phyloP scores from a whole-genome alignment of 306 rosid species.

The Sicyos edulis region DNA sequence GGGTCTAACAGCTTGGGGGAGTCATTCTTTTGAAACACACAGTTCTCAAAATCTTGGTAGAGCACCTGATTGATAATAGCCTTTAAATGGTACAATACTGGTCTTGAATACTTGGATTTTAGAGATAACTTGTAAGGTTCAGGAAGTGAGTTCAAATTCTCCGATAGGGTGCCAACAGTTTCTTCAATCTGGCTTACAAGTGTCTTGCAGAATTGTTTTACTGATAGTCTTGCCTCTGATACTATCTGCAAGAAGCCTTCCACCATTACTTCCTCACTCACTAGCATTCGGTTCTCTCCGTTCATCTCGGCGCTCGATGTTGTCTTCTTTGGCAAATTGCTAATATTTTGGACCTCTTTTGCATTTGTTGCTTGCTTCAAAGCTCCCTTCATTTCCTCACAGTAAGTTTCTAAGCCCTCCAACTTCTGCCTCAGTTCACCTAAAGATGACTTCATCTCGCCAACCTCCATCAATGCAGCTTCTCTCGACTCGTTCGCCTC shows the following conservation, averaged over 20 bases:
- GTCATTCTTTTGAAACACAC: slow-evolving; percentile 77
- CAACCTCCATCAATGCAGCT: slow-evolving; percentile 62
- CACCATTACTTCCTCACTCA: slow-evolving; percentile 66
- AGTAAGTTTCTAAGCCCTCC: slow-evolving; percentile 73
- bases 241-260: slow-evolving; percentile 92
- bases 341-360: slow-evolving; percentile 34
- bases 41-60: slow-evolving; percentile 83
- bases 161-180: slow-evolving; percentile 47
- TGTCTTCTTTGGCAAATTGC: slow-evolving; percentile 44
- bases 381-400: slow-evolving; percentile 85
- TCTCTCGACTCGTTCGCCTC: slow-evolving; percentile 64
- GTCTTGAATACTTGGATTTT: slow-evolving; percentile 65
- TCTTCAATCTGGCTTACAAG: slow-evolving; percentile 69
- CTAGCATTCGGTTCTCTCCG: slow-evolving; percentile 62
- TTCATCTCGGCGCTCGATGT: slow-evolving; percentile 31
- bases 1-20: slow-evolving; percentile 67
- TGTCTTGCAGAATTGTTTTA: slow-evolving; percentile 73
- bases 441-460: slow-evolving; percentile 77
- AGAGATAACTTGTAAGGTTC: slow-evolving; percentile 65
- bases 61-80: slow-evolving; percentile 71
- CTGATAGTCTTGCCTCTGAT: slow-evolving; percentile 84
- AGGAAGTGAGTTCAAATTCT: slow-evolving; percentile 64
- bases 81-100: slow-evolving; percentile 71
- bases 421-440: slow-evolving; percentile 77
- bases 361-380: slow-evolving; percentile 46